Percentiles rank a stretch among this genome's conserved stretches.
Conservation (phyloP, 441 rosid genomes). For the Breynia disticha region DNA sequence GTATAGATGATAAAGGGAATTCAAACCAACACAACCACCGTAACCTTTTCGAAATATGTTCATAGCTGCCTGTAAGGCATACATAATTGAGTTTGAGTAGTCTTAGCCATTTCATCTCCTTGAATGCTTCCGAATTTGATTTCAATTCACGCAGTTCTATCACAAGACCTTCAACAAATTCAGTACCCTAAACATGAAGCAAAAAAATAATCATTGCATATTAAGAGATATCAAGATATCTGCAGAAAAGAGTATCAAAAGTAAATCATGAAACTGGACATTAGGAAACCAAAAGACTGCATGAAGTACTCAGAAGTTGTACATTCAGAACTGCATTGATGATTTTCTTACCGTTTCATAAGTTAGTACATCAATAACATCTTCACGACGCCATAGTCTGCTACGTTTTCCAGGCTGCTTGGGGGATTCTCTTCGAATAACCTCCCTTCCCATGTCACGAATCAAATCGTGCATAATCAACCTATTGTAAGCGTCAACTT, state of each 20-base stretch:
- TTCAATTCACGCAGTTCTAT: not conserved
- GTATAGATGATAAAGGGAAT: not conserved
- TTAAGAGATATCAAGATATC: too few relatives aligned
- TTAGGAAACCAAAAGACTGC: too few relatives aligned
- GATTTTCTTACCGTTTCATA: constrained; percentile 11
- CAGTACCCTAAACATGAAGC: not conserved
- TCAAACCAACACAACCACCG: constrained; percentile 5
- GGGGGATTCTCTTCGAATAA: constrained; percentile 21
- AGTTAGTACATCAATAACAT: constrained; percentile 7
- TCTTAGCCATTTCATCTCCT: constrained; percentile 7
- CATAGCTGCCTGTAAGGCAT: not conserved
- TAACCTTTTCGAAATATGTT: constrained; percentile 1
- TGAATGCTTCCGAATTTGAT: not conserved
- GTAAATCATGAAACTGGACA: not conserved
- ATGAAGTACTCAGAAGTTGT: too few relatives aligned
- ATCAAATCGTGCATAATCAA: constrained; percentile 23
- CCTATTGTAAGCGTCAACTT: not conserved
- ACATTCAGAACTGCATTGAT: not conserved
- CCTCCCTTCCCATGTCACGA: constrained; percentile 41
- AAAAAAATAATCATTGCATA: not conserved
- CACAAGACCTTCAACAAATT: constrained; percentile 4
- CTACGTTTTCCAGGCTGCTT: constrained; percentile 28
- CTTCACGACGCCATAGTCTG: constrained; percentile 28
- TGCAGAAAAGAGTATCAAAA: not conserved
- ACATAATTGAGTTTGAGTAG: constrained; percentile 4